A percentile compares a stretch with the other conserved stretches of the same genome.
These are phyloP conservation scores for Trametes cingulata DNA, from an alignment of 768 basidiomycete species.

Conservation along the genomic window DNA sequence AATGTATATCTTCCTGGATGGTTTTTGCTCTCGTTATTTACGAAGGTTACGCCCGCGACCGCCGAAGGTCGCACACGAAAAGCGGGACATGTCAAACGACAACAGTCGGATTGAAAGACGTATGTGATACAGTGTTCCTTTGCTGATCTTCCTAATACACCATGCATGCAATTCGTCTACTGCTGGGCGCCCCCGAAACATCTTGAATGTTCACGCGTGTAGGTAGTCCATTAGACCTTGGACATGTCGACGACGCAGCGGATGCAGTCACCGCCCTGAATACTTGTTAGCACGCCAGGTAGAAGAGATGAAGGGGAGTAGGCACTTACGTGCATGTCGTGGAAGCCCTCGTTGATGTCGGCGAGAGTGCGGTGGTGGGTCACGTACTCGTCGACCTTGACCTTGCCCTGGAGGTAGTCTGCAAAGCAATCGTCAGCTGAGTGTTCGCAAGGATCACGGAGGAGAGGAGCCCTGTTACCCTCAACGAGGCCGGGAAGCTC, in stretches of 20 bases:
- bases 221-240: constrained; percentile 1
- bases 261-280: constrained; percentile 82
- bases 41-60: neutral
- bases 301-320: neutral
- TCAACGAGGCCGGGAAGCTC: constrained; percentile 93
- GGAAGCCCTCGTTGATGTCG: constrained; percentile 86
- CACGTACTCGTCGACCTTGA: constrained; percentile 95
- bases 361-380: constrained; percentile 78
- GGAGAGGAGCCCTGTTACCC: constrained; percentile 48
- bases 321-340: constrained; percentile 91
- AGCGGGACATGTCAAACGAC: neutral
- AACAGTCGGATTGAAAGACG: neutral
- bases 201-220: neutral
- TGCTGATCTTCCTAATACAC: constrained; percentile 13
- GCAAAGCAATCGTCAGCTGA: constrained; percentile 15
- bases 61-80: neutral
- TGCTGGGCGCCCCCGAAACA: neutral
- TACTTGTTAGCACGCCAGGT: constrained; percentile 1
- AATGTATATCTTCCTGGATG: neutral
- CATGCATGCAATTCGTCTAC: constrained; percentile 2
- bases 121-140: constrained; percentile 12
- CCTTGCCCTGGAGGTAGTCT: constrained; percentile 81
- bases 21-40: neutral
- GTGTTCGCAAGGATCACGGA: neutral
- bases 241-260: constrained; percentile 93